These are phyloP conservation scores for Penicillium manginii DNA, from an alignment of 495 filamentous ascomycete species.

Conservation along the genomic window DNA sequence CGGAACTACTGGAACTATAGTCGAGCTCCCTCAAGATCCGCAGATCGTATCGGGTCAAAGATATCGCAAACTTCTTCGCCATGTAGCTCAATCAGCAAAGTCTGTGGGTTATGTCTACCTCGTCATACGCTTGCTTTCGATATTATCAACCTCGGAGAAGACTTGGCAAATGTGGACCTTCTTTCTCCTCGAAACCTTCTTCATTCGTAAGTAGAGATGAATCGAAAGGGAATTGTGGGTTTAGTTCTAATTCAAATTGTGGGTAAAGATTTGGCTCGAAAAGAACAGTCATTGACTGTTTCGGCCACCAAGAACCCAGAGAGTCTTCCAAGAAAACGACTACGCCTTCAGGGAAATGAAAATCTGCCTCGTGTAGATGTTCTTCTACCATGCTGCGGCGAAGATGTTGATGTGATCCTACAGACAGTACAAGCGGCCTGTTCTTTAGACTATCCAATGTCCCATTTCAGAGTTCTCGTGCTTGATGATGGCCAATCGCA, in stretches of 20 bases:
- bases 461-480: conserved; percentile 50
- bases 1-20: conserved; percentile 24
- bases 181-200: conserved; percentile 32
- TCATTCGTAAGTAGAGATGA: conserved; percentile 26
- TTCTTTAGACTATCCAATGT: conserved; percentile 49
- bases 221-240: background rate
- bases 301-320: conserved; percentile 16
- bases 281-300: conserved; percentile 33
- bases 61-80: conserved; percentile 28
- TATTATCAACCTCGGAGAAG: conserved; percentile 10
- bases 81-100: conserved; percentile 26
- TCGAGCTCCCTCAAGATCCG: conserved; percentile 29
- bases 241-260: conserved; percentile 1
- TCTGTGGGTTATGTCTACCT: conserved; percentile 33
- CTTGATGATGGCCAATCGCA: conserved; percentile 53
- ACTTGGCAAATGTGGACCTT: conserved; percentile 40
- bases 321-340: conserved; percentile 19
- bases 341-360: conserved; percentile 27
- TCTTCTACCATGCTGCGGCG: conserved; percentile 53
- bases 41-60: conserved; percentile 17
- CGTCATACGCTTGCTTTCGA: conserved; percentile 19
- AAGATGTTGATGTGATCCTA: conserved; percentile 52
- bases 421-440: conserved; percentile 56
- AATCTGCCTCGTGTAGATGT: conserved; percentile 50
- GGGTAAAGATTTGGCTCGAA: conserved; percentile 25